Percentiles rank a stretch among this genome's conserved stretches.
Evolutionary conservation across 352 stramenopile species (phyloP).

Genomic region (Phytophthora multivora): DNA sequence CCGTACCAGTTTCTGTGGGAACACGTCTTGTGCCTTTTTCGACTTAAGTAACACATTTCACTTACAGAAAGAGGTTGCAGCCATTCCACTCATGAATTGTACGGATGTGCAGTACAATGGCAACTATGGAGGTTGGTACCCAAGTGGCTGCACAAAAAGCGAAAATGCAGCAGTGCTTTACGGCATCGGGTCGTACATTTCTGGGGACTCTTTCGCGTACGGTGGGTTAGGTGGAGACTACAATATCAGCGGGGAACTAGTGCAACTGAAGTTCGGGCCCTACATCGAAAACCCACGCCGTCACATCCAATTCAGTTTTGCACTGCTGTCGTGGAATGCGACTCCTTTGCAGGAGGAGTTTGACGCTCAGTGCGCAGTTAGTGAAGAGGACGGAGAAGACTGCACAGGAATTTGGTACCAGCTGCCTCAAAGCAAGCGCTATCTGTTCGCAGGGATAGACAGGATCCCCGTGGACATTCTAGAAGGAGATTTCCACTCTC

Average conservation of each 20-base stretch:
- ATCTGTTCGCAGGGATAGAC: conserved; percentile 43
- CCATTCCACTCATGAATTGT: conserved; percentile 40
- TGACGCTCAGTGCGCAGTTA: conserved; percentile 40
- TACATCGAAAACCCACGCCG: conserved; percentile 42
- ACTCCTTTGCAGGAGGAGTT: conserved; percentile 36
- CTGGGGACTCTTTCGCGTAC: conserved; percentile 36
- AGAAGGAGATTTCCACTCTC: conserved; percentile 41
- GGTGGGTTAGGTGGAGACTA: conserved; percentile 19
- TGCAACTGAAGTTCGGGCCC: conserved; percentile 21
- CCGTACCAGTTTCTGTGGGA: conserved; percentile 37
- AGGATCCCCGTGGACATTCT: conserved; percentile 31
- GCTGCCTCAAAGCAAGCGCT: conserved; percentile 44
- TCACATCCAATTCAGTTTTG: conserved; percentile 50
- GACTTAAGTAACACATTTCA: conserved; percentile 35
- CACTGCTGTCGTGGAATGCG: conserved; percentile 41
- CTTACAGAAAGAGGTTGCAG: conserved; percentile 40
- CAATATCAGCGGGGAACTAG: conserved; percentile 5
- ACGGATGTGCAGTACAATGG: conserved; percentile 37
- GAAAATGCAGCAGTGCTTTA: conserved; percentile 41
- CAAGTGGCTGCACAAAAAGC: conserved; percentile 27
- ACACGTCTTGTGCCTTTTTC: conserved; percentile 37
- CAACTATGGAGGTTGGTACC: conserved; percentile 49
- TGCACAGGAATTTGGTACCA: conserved; percentile 49
- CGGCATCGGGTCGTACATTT: conserved; percentile 52
- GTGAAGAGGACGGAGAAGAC: conserved; percentile 8